Percentiles rank a stretch among this genome's conserved stretches.
Evolutionary conservation across 2,329 filamentous ascomycete species (phyloP).

Genomic region (Penicillium frequentans): DNA sequence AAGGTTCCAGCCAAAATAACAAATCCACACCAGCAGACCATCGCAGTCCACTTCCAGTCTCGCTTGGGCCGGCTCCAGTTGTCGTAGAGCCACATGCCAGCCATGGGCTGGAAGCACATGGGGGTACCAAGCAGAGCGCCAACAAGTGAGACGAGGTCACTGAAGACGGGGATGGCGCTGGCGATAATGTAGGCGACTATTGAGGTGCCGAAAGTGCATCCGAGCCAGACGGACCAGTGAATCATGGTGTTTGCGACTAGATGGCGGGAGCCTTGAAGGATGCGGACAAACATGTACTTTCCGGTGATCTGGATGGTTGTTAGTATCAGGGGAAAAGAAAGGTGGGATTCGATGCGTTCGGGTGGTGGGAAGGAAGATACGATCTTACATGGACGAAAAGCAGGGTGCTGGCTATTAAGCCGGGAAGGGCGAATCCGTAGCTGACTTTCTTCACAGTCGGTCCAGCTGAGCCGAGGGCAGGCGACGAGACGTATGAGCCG

Average conservation of each 20-base stretch:
- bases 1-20: conserved; percentile 42
- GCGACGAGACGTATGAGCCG: conserved; percentile 49
- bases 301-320: conserved; percentile 13
- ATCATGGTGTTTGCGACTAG: conserved; percentile 19
- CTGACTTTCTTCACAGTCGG: conserved; percentile 41
- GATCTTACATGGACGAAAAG: conserved; percentile 26
- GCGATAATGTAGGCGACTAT: conserved; percentile 28
- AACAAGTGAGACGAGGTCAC: conserved; percentile 24
- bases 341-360: neutral
- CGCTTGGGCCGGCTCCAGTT: conserved; percentile 34
- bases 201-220: conserved; percentile 20
- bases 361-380: neutral
- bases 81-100: conserved; percentile 48
- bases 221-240: conserved; percentile 27
- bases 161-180: conserved; percentile 28
- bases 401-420: conserved; percentile 30
- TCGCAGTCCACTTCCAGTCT: conserved; percentile 14
- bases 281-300: conserved; percentile 25
- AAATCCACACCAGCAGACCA: conserved; percentile 28
- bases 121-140: conserved; percentile 25
- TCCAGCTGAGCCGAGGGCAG: conserved; percentile 50
- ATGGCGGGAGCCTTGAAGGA: conserved; percentile 23
- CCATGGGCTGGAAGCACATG: conserved; percentile 33
- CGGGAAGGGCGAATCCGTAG: conserved; percentile 43
- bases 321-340: neutral